Evolutionary conservation across 139 green algal genomes (phyloP).

Genomic region (Chlamydomonas urium): DNA sequence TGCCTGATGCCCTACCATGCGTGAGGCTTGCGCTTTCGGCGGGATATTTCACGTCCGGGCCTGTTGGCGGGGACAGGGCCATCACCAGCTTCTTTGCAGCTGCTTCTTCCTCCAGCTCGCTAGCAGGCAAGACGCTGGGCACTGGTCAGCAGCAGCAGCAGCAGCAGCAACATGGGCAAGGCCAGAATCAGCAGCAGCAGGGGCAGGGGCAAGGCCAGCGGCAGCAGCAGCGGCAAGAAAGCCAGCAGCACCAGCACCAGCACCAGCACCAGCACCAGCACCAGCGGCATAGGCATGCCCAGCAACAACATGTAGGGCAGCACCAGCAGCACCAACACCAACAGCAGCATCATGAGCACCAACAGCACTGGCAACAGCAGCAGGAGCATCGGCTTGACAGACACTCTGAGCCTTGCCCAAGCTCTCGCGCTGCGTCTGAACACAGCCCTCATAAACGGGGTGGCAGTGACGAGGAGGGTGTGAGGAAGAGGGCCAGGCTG

Average conservation of each 20-base stretch:
- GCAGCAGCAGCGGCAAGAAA: neutral
- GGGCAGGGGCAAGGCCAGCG: too few relatives aligned
- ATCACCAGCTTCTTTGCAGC: conserved; percentile 31
- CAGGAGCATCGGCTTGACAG: neutral
- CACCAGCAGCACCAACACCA: neutral
- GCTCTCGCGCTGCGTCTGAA: neutral
- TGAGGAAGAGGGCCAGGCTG: too few relatives aligned
- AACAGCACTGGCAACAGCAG: conserved; percentile 17
- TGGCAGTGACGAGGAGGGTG: too few relatives aligned
- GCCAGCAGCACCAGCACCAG: neutral
- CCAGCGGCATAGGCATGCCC: neutral
- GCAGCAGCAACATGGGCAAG: too few relatives aligned
- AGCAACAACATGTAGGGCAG: neutral
- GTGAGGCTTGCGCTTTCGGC: conserved; percentile 56
- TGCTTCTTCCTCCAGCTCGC: neutral
- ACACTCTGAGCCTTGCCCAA: neutral
- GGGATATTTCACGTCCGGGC: conserved; percentile 43
- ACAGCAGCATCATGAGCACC: conserved; percentile 9
- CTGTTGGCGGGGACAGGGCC: neutral
- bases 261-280: neutral
- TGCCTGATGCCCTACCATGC: conserved; percentile 56
- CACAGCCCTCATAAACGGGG: too few relatives aligned
- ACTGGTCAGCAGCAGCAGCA: too few relatives aligned
- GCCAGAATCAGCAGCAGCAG: too few relatives aligned
- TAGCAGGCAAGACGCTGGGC: neutral